phyloP scores from a whole-genome alignment of 1,284 basidiomycete species.

The Schizophyllum commune region DNA sequence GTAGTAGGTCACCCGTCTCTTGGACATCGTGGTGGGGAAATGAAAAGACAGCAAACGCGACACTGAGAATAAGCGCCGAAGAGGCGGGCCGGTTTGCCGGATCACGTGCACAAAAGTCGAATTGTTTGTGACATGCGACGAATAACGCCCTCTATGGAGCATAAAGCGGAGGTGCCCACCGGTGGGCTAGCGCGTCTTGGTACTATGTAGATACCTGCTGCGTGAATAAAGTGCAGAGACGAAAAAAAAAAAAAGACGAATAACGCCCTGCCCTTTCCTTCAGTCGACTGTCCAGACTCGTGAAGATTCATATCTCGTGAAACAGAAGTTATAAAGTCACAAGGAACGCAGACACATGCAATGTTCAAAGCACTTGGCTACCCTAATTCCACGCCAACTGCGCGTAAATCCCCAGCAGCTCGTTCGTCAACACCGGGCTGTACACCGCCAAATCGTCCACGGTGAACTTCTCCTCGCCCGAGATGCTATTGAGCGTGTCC shows the following conservation, averaged over 20 bases:
- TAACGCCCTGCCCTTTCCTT: too few species aligned
- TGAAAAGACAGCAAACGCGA: neutral
- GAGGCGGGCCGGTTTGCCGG: too few species aligned
- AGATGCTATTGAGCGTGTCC: conserved; percentile 44
- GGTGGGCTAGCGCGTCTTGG: too few species aligned
- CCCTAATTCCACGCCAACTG: conserved; percentile 48
- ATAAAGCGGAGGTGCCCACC: too few species aligned
- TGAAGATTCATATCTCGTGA: too few species aligned
- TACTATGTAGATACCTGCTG: too few species aligned
- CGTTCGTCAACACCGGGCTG: conserved; percentile 39
- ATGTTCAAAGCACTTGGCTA: neutral
- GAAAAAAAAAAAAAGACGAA: too few species aligned
- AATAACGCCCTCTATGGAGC: too few species aligned
- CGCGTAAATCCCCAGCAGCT: conserved; percentile 55
- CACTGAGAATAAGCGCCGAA: neutral
- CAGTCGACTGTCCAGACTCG: too few species aligned
- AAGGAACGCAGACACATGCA: neutral
- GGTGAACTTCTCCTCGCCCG: conserved; percentile 43
- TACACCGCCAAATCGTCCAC: conserved; percentile 43
- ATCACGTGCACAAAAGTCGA: neutral
- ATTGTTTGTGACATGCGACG: neutral
- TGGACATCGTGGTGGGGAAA: conserved; percentile 21
- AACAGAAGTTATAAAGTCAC: too few species aligned
- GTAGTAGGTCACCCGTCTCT: conserved; percentile 53
- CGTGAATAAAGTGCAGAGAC: too few species aligned